Base-by-base conservation (phyloP, 2,329 filamentous ascomycete species). In the Arthrinium phaeospermum region DNA sequence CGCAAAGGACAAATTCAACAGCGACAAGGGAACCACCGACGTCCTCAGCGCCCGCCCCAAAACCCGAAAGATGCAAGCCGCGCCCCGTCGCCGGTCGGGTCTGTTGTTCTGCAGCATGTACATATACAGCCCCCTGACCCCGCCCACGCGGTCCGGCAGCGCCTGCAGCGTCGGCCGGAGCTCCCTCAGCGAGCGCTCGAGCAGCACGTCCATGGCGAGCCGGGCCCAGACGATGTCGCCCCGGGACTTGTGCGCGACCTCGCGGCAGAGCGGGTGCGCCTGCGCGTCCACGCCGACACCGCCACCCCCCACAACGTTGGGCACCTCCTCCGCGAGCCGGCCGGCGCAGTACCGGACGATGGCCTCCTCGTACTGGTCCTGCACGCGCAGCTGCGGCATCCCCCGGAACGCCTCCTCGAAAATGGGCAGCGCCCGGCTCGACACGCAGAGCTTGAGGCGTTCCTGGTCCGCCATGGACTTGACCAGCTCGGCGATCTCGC, bases 101-200 rank as follows among this genome's bases (percentile, higher is more conserved):
- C 73, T 75, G 5, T 80, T 74, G 27, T 77, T 79, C 72, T 80
- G 74, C 2, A 81, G 74, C 75, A 81, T 81, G n/a, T 76, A 77
- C 78, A 81, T 80, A 51, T 81, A 81, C 8, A 81, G 73, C 6
- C 79, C 79, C n/a, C 80, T 77, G 0, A 76, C 72, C 2, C 79
- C 79, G 16, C 79, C 79, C 3, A 81, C 78, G 8, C 76, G 76
- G 4, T 75, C 71, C 3, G 79, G 79, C 12, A 81, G 71, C 0
- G 78, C 78, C 68, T 80, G 75, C 30, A 81, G 68, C 4, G 78
- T 77, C 34, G 34, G 34, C 34, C 34, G 34, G 34, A 37, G 37
- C 37, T 37, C 37, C 37, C 3, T 76, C 30, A 80, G 75, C 22
- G 78, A 79, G 30, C 77, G 77, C 27, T 72, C 71, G 45, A 72